phyloP scores from a whole-genome alignment of 106 monocot species.

The Platanthera guangdongensis region DNA sequence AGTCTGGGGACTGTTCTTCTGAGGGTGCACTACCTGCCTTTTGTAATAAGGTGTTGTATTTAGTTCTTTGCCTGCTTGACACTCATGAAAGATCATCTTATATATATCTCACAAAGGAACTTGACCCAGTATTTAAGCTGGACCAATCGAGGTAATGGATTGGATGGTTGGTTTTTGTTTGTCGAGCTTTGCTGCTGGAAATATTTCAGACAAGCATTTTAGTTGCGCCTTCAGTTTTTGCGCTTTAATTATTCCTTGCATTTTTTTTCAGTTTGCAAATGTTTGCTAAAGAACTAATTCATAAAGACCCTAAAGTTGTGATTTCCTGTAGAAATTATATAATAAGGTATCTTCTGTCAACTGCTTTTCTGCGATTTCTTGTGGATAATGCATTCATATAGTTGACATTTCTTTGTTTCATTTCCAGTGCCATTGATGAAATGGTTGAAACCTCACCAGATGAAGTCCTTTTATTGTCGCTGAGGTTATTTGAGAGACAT shows the following conservation, averaged over 20 bases:
- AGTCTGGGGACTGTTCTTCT: slow-evolving; percentile 22
- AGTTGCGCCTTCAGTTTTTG: background rate
- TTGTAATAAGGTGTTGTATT: slow-evolving; percentile 34
- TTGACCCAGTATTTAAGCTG: slow-evolving; percentile 56
- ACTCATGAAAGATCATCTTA: slow-evolving; percentile 28
- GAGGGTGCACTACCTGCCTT: slow-evolving; percentile 21
- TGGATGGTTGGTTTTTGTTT: slow-evolving; percentile 2
- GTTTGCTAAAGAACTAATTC: slow-evolving; percentile 53
- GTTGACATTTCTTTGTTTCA: background rate
- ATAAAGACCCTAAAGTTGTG: slow-evolving; percentile 36
- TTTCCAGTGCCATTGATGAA: slow-evolving; percentile 57
- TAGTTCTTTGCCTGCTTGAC: slow-evolving; percentile 69
- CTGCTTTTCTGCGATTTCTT: background rate
- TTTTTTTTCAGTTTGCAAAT: slow-evolving; percentile 40
- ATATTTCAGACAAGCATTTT: background rate
- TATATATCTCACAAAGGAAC: slow-evolving; percentile 25
- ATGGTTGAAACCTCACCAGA: slow-evolving; percentile 47
- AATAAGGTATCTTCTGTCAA: slow-evolving; percentile 37
- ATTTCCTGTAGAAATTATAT: slow-evolving; percentile 43
- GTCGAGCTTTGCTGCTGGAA: background rate
- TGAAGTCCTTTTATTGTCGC: slow-evolving; percentile 42
- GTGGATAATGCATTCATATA: background rate
- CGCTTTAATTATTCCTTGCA: background rate
- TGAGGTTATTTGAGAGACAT: slow-evolving; percentile 36
- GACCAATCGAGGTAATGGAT: slow-evolving; percentile 46